phyloP scores from a whole-genome alignment of 2,329 filamentous ascomycete species.

The Botrytis pseudocinerea region DNA sequence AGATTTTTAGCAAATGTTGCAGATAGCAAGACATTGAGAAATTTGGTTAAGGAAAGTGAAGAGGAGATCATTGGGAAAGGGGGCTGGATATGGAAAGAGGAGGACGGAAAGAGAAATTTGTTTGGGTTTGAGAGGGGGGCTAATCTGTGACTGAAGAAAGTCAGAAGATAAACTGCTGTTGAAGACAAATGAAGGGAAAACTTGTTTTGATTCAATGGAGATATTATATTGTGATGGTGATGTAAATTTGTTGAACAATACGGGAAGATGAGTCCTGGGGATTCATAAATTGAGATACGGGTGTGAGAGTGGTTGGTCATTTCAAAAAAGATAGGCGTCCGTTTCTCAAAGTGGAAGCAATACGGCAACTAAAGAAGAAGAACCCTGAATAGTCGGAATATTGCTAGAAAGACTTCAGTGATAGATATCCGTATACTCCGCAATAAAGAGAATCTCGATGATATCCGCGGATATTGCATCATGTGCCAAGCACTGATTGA shows the following conservation, averaged over 20 bases:
- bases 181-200: constrained; percentile 41
- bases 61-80: constrained; percentile 51
- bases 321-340: background rate
- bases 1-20: constrained; percentile 60
- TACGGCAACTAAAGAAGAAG: background rate
- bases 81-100: constrained; percentile 46
- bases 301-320: background rate
- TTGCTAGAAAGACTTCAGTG: background rate
- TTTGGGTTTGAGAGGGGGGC: constrained; percentile 39
- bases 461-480: background rate
- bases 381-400: background rate
- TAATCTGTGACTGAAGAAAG: constrained; percentile 36
- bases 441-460: background rate
- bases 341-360: background rate
- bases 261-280: too few species aligned
- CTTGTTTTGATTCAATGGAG: constrained; percentile 40
- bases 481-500: background rate
- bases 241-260: background rate
- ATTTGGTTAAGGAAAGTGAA: constrained; percentile 44
- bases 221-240: constrained; percentile 8
- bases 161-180: background rate
- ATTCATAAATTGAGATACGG: background rate
- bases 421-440: background rate
- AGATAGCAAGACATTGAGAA: constrained; percentile 49
- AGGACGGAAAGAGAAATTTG: constrained; percentile 43